These are phyloP conservation scores for Paramecium biaurelia DNA, from an alignment of 73 alveolate species.

Conservation along the genomic window DNA sequence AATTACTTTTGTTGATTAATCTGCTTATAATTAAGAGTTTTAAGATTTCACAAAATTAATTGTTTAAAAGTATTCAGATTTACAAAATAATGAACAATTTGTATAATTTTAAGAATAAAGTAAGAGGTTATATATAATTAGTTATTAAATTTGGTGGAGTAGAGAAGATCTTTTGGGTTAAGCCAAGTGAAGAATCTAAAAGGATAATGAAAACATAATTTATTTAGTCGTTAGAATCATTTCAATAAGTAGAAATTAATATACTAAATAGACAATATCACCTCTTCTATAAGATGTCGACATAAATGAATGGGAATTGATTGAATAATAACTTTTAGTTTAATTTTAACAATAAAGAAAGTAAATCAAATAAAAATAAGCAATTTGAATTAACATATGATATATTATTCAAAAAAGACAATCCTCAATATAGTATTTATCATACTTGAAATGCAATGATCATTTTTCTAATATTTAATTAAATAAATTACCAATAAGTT, in stretches of 20 bases:
- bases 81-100: not conserved
- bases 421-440: not conserved
- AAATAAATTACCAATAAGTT: not conserved
- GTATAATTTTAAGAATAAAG: not conserved
- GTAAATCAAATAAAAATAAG: not conserved
- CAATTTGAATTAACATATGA: not conserved
- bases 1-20: not conserved
- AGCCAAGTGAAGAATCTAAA: conserved; percentile 22
- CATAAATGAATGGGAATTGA: conserved; percentile 26
- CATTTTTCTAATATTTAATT: not conserved
- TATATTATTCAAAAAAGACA: not conserved
- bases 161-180: not conserved
- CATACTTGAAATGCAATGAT: not conserved
- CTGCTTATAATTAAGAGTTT: not conserved
- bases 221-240: not conserved
- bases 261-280: not conserved
- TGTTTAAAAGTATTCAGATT: not conserved
- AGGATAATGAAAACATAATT: not conserved
- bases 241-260: not conserved
- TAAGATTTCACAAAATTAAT: not conserved
- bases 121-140: not conserved
- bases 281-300: not conserved
- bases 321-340: not conserved
- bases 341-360: not conserved
- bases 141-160: not conserved